phyloP scores from a whole-genome alignment of 2,329 filamentous ascomycete species.

The Claviceps sp. region DNA sequence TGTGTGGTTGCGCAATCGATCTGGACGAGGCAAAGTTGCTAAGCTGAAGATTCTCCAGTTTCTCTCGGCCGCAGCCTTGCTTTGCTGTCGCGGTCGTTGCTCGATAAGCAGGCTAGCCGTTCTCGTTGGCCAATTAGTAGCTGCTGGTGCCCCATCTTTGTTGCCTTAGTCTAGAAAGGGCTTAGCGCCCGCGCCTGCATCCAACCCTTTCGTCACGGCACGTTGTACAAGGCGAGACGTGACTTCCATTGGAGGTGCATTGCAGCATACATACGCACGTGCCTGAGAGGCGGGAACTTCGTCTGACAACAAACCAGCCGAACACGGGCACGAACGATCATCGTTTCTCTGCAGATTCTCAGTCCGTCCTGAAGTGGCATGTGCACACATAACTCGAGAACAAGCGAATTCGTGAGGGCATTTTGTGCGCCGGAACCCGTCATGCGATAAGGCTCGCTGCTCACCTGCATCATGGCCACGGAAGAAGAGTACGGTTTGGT shows the following conservation, averaged over 20 bases:
- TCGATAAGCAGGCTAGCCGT: background rate
- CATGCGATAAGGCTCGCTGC: background rate
- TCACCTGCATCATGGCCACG: conserved; percentile 5
- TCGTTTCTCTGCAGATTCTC: background rate
- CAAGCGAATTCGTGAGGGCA: background rate
- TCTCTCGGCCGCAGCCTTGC: conserved; percentile 30
- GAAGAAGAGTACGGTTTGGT: conserved; percentile 4
- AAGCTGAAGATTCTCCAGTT: conserved; percentile 15
- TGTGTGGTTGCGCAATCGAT: background rate
- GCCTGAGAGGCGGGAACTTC: too few relatives aligned
- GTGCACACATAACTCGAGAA: background rate
- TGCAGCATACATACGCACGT: too few relatives aligned
- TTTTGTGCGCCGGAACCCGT: background rate
- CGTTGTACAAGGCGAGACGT: too few relatives aligned
- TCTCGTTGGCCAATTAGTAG: background rate
- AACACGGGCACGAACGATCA: background rate
- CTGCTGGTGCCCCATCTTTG: background rate
- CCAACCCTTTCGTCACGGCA: background rate
- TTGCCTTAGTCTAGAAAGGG: background rate
- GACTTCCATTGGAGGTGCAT: too few relatives aligned
- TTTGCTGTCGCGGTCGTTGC: conserved; percentile 11
- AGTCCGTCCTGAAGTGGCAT: background rate
- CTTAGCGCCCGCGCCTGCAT: background rate
- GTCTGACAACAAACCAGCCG: background rate
- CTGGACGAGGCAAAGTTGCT: background rate